A percentile compares a stretch with the other conserved stretches of the same genome.
Evolutionary conservation across 2,329 filamentous ascomycete species (phyloP).

Genomic region (Penicillium crustosum): DNA sequence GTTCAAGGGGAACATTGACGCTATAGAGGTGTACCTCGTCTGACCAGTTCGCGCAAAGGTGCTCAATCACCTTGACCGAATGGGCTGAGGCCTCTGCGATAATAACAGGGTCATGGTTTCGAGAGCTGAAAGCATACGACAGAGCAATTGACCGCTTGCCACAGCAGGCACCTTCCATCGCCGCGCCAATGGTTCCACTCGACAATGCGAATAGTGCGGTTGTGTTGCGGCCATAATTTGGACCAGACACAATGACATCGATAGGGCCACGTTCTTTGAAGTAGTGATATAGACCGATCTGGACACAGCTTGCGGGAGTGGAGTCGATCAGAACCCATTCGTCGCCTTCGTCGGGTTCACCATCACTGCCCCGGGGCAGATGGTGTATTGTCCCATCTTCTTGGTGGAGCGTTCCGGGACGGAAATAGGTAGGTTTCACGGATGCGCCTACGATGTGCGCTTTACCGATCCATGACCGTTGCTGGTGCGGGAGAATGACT

Average conservation of each 20-base stretch:
- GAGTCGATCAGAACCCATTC: conserved; percentile 82
- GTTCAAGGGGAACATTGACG: conserved; percentile 84
- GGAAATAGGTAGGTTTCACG: conserved; percentile 81
- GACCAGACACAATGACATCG: conserved; percentile 75
- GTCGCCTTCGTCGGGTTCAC: conserved; percentile 57
- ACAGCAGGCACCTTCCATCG: conserved; percentile 74
- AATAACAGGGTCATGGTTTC: conserved; percentile 77
- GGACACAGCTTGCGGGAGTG: conserved; percentile 76
- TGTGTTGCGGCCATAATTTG: conserved; percentile 81
- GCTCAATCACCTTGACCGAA: conserved; percentile 74
- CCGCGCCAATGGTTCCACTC: conserved; percentile 74
- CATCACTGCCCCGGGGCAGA: conserved; percentile 54
- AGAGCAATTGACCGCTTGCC: conserved; percentile 72
- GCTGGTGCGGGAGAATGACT: conserved; percentile 84
- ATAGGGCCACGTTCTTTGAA: conserved; percentile 70
- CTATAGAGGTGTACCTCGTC: conserved; percentile 78
- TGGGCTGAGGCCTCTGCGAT: conserved; percentile 75
- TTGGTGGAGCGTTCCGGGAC: conserved; percentile 60
- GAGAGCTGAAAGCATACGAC: conserved; percentile 84
- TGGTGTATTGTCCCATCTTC: conserved; percentile 68
- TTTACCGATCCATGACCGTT: conserved; percentile 98
- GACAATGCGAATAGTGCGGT: conserved; percentile 77
- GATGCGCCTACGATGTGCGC: conserved; percentile 92
- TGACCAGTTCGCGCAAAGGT: conserved; percentile 73
- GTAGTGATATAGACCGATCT: conserved; percentile 79